Base-by-base conservation (phyloP, 1,139 yeast species). In the Petasospora rhodanensis region DNA sequence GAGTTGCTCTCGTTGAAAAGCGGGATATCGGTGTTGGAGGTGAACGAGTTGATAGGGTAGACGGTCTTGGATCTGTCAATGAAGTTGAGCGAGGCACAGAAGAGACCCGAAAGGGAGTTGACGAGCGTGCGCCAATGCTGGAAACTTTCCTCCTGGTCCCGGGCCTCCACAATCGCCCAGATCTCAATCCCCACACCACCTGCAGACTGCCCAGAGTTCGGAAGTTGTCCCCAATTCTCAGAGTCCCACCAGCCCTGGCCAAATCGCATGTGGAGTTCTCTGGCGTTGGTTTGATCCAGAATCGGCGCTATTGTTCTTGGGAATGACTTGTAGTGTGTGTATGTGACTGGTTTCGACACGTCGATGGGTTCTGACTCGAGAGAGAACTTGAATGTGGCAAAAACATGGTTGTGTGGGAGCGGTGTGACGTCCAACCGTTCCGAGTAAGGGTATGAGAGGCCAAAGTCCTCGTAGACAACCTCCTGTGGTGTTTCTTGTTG, bases 111-210 rank as follows among this genome's bases (percentile, higher is more conserved):
- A 35, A 93, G 65, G 1, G 82, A 73, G 49, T 85, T 81, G 9
- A 85, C 78, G 26, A 93, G 64, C 31, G 68, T 64, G 41, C 64
- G 68, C 98, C 98, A 93, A 31, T 73, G 66, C 5, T 60, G 47
- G 42, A 70, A 68, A 2, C 94, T 94, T 6, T 66, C 71, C 1
- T 62, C 66, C 27, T 70, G 59, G 19, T 67, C 52, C 1, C 59
- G 61, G 0, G 93, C 91, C 51, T 82, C 93, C 16, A 91, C 71
- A 29, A 78, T 69, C 0, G 96, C 93, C 85, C 94, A 85, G 9
- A 91, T 55, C 56, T 93, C 99, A 9, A 91, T 96, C 21, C 99
- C 99, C 4, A 93, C 83, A 2, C 98, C 98, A 15, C 98, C 98
- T 34, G 89, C 70, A 37, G 61, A 64, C 10, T 59, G 52, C 0